Evolutionary conservation across 345 rosid species (phyloP), one percentile per base, ranked within the genome.

Genomic region (Firmiana major): DNA sequence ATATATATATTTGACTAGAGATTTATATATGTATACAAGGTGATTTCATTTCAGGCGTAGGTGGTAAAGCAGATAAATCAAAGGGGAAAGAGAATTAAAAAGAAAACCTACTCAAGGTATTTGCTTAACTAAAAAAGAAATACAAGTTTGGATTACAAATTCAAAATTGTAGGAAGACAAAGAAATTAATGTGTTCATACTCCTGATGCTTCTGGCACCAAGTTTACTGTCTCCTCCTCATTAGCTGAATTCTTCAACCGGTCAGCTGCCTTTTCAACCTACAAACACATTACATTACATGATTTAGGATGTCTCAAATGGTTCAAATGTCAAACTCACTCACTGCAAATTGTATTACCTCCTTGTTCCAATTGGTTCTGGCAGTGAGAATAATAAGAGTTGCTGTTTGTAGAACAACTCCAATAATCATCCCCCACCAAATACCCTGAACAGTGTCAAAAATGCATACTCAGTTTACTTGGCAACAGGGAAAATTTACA

Each of bases 351-450:
- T 4, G 17, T 9, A 40, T 38, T 65, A 66, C 71, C 97, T 92
- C 93, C 4, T 77, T 76, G 73, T 78, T 65, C 97, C 98, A 90
- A 53, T 94, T 91, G 48, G 97, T 91, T 79, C 89, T 85, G 49
- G 89, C 89, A 31, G 98, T 88, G 72, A 91, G 84, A 59, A 91
- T 78, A 63, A 91, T 85, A 58, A 91, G 80, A 69, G 97, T 85
- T 31, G 71, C 11, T 31, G 97, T 92, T 63, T 92, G 97, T 46
- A 89, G 86, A 46, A 87, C 53, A 43, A 91, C 92, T 78, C 98
- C 97, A 53, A 83, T 66, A 31, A 92, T 84, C 93, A 94, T 87
- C 9, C 98, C 98, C 97, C 92, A 94, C 98, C 97, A 94, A 43
- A 94, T 90, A 9, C 98, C 98, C 97, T 94, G 85, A 74, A 78